Evolutionary conservation across 2,329 filamentous ascomycete genomes (phyloP), one percentile per base, ranked within the genome.

Genomic region (Clonostachys sp.): DNA sequence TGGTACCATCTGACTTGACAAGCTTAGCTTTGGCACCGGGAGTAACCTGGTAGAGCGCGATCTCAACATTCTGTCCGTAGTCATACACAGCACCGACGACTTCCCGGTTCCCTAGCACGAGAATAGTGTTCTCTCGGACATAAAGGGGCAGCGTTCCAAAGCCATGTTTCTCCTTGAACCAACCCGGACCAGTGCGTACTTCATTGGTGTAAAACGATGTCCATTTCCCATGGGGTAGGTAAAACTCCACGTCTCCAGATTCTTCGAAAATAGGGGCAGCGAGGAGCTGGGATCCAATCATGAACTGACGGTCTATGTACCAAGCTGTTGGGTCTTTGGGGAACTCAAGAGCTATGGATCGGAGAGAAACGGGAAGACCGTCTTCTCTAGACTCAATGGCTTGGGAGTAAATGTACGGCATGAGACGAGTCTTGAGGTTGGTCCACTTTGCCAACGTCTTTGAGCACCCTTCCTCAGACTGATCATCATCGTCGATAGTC

Each of bases 341-440:
- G 56, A 88, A 89, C 63, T 89, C 86, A 34, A 89, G 69, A 49
- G 83, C 82, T 61, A 86, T 76, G 17, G 86, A 77, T 36, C 86
- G 68, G 53, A 89, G 78, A 55, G 77, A 74, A 14, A 86, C 71
- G 5, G 83, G 83, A 52, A 79, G 74, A 1, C 84, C 84, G 2
- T 72, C 68, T 14, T 67, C 67, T 39, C 66, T 63, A 20, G 71
- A 65, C 39, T 58, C 58, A 1, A 62, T 58, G 8, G 67, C 71
- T 55, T 79, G 72, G 9, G 71, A 63, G 44, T 71, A 70, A 16
- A 78, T 60, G 50, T 79, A 77, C 5, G 75, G 75, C 74, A 78
- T 77, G 47, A 79, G 61, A 5, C 74, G 63, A 12, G 67, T 71
- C 65, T 79, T 78, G 39, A 77, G 66, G 62, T 65, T 62, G 6